Evolutionary conservation across 2,329 filamentous ascomycete species (phyloP), one percentile per base, ranked within the genome.

Genomic region (Capronia coronata): DNA sequence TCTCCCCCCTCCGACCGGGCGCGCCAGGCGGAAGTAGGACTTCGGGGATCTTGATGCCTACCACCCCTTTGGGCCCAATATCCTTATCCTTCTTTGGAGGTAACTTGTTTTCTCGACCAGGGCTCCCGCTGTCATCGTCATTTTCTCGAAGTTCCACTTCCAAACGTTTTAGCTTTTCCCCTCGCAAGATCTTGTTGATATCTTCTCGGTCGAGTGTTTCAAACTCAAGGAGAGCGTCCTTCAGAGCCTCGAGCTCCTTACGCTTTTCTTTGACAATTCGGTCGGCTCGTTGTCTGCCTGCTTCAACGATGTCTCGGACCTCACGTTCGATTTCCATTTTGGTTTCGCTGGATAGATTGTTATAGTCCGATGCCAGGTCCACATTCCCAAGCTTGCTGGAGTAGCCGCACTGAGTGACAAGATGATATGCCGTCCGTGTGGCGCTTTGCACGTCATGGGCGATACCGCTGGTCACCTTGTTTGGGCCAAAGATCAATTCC

Each of bases 371-470:
- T 21, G 80, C 77, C 54, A 96, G 84, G 64, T 97, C 91, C 56
- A 98, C 86, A 57, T 94, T 93, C 40, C 93, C 93, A 0, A 98
- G 77, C 53, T 79, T 79, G 48, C 84, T 79, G 1, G 88, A 95
- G 84, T 97, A 97, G 61, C 93, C 93, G 54, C 87, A 86, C 52
- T 80, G 76, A 3, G 89, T 93, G 8, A 98, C 85, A 82, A 98
- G 93, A 56, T 79, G 76, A 69, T 90, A 94, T 1, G 91, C 89
- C 13, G 88, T 75, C 34, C 79, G 75, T 1, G 93, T 98, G 6
- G 93, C 93, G 56, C 75, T 74, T 67, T 86, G 78, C 39, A 98
- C 82, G 68, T 98, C 93, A 46, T 78, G 78, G 46, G 86, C 86
- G 48, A 89, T 90, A 56, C 93, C 93, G 58, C 85, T 91, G 1